These are phyloP conservation scores for Straminergon stramineum DNA, from an alignment of 225 moss, liverwort and hornwort genomes.

Conservation along the genomic window DNA sequence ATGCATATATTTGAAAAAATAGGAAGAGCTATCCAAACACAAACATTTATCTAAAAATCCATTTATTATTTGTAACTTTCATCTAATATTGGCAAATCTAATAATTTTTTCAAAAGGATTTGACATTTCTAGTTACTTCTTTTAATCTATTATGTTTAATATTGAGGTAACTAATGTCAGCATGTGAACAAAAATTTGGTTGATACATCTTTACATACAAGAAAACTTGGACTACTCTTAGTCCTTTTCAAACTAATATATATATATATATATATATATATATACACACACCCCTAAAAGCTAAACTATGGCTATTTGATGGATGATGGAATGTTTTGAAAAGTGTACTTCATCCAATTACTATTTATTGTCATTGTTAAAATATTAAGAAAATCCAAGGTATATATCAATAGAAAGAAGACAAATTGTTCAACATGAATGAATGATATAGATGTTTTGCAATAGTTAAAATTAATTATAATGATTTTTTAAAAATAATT, in stretches of 20 bases:
- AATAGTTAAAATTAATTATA: not conserved
- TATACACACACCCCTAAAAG: too few species aligned
- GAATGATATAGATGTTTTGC: not conserved
- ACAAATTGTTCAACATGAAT: not conserved
- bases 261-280: too few species aligned
- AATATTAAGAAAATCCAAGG: rapidly evolving
- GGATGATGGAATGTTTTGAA: not conserved
- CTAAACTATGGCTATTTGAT: not conserved
- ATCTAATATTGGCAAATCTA: not conserved
- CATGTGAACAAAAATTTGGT: not conserved
- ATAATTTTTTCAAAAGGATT: not conserved
- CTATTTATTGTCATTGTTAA: not conserved
- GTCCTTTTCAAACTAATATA: not conserved
- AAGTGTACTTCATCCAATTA: not conserved
- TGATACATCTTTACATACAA: not conserved
- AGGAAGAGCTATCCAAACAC: not conserved
- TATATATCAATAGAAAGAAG: not conserved
- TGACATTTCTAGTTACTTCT: not conserved
- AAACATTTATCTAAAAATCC: not conserved
- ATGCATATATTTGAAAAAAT: not conserved
- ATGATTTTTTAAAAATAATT: not conserved
- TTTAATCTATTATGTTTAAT: not conserved
- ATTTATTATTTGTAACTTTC: not conserved
- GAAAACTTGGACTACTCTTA: not conserved
- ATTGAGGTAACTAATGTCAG: not conserved